A percentile compares a stretch with the other conserved stretches of the same genome.
These are phyloP conservation scores for Corchorus olitorius DNA, from an alignment of 345 rosid genomes.

Conservation along the genomic window DNA sequence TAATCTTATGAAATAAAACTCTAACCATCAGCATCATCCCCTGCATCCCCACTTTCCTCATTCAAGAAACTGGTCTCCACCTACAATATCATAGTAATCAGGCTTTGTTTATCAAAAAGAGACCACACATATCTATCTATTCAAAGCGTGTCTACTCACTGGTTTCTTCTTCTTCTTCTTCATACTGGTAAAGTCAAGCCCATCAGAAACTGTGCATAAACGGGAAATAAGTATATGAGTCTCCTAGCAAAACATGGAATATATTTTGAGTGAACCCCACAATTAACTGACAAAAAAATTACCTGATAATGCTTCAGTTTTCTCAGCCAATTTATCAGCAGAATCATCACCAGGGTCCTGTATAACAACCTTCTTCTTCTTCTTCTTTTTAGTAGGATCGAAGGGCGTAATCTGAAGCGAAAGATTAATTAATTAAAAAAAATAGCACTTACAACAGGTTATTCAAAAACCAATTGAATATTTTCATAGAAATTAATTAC, in stretches of 20 bases:
- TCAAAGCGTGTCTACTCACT: slow-evolving; percentile 44
- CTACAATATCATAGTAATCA: slow-evolving; percentile 40
- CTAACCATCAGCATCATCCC: slow-evolving; percentile 74
- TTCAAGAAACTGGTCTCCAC: slow-evolving; percentile 62
- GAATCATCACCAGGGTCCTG: slow-evolving; percentile 65
- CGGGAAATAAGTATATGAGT: not conserved
- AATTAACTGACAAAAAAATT: not conserved
- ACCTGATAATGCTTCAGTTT: slow-evolving; percentile 75
- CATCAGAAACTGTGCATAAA: slow-evolving; percentile 64
- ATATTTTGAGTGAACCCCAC: not conserved
- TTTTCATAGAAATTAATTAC: not conserved
- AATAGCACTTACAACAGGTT: not conserved
- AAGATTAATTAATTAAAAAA: not conserved
- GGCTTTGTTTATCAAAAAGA: not conserved
- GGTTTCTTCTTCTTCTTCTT: slow-evolving; percentile 98
- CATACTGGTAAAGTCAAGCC: slow-evolving; percentile 80
- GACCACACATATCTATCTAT: not conserved
- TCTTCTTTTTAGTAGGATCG: slow-evolving; percentile 93
- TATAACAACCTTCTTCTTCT: slow-evolving; percentile 85
- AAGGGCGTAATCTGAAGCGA: slow-evolving; percentile 68
- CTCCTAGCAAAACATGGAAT: not conserved
- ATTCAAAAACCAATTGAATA: not conserved
- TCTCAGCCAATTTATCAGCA: slow-evolving; percentile 65
- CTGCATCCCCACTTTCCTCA: slow-evolving; percentile 63
- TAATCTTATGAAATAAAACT: not conserved